Evolutionary conservation across 148 eudicot genomes (phyloP).

Genomic region (Rhododendron mucronatum): DNA sequence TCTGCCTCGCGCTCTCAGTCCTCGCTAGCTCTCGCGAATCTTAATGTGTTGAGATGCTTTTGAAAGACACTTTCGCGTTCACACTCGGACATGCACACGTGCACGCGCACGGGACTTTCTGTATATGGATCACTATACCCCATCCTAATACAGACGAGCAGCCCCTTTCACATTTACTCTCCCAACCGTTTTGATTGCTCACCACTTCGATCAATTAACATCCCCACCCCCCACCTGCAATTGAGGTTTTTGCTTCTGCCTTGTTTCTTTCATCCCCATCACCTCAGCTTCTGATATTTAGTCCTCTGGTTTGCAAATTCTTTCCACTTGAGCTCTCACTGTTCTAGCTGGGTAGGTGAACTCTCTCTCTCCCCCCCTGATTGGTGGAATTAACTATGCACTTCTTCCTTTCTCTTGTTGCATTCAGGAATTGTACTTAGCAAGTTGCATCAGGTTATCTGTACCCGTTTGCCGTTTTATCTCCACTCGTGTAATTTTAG

Average conservation of each 20-base stretch:
- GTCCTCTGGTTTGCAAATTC: neutral
- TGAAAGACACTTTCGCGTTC: neutral
- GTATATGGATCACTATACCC: neutral
- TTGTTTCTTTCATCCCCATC: neutral
- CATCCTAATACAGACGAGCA: neutral
- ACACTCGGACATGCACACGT: neutral
- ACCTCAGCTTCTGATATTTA: neutral
- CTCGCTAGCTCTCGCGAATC: neutral
- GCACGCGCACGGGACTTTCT: neutral
- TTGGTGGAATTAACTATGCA: neutral
- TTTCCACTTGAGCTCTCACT: neutral
- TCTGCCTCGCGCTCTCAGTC: neutral
- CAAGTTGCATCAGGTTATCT: neutral
- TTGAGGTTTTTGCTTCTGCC: neutral
- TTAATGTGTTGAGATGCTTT: no score
- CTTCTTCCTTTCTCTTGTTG: neutral
- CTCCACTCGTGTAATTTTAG: neutral
- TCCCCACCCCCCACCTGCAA: neutral
- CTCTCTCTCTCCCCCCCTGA: neutral
- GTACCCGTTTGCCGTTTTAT: neutral
- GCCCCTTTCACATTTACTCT: neutral
- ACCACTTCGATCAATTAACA: neutral
- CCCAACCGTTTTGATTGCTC: neutral
- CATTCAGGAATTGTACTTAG: neutral
- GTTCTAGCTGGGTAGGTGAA: neutral